These are phyloP conservation scores for Leccinum pachyderme DNA, from an alignment of 1,284 basidiomycete genomes.

Conservation along the genomic window DNA sequence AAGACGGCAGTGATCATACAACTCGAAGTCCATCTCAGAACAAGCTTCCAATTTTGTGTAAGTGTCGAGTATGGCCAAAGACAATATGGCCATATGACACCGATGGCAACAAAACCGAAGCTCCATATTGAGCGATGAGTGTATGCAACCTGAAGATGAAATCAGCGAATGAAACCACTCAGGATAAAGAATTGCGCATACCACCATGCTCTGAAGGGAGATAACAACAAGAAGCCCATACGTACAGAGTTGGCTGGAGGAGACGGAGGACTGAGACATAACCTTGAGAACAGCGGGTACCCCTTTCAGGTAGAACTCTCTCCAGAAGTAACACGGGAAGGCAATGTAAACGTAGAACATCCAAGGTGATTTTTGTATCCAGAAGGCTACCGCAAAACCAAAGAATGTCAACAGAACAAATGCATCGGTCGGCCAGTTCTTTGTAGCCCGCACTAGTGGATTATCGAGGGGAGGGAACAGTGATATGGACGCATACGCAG, in stretches of 20 bases:
- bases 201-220: constrained; percentile 70
- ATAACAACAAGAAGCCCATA: constrained; percentile 37
- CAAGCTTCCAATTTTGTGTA: constrained; percentile 31
- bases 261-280: constrained; percentile 24
- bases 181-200: constrained; percentile 37
- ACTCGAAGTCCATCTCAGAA: constrained; percentile 48
- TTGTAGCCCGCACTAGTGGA: neutral
- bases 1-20: constrained; percentile 66
- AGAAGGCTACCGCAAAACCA: constrained; percentile 53
- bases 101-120: constrained; percentile 62
- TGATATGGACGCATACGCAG: constrained; percentile 58
- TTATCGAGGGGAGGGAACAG: constrained; percentile 38
- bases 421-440: constrained; percentile 9
- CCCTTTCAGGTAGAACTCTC: constrained; percentile 41
- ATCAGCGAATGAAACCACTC: neutral
- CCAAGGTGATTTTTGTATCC: constrained; percentile 63
- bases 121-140: constrained; percentile 75
- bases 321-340: constrained; percentile 81
- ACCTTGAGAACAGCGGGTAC: constrained; percentile 24
- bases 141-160: constrained; percentile 57
- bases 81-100: constrained; percentile 64
- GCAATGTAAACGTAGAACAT: constrained; percentile 77
- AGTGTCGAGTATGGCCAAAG: constrained; percentile 42
- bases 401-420: constrained; percentile 36
- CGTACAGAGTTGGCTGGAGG: constrained; percentile 19